Evolutionary conservation across 78 protist genomes (phyloP).

Genomic region (Planoprotostelium fungivorum): DNA sequence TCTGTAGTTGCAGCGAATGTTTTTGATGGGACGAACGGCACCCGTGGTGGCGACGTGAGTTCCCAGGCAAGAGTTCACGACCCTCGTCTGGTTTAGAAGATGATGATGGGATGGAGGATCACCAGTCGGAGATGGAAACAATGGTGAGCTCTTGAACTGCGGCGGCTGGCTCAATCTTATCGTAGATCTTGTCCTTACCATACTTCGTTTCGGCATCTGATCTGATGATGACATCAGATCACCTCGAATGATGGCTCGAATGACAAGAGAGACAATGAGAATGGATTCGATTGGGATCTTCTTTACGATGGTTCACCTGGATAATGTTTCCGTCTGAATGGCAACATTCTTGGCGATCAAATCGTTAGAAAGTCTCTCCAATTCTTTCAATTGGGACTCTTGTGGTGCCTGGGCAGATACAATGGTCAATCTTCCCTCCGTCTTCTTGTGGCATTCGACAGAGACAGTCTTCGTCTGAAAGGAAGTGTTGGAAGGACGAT

Average conservation of each 20-base stretch:
- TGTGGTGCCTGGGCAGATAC: not conserved
- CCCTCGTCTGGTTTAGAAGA: not conserved
- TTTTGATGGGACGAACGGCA: not conserved
- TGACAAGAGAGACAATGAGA: no score
- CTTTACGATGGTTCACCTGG: no score
- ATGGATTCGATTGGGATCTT: no score
- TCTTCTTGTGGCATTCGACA: not conserved
- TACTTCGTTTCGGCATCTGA: not conserved
- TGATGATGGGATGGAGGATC: not conserved
- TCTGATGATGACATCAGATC: no score
- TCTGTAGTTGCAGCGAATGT: not conserved
- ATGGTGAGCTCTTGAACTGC: not conserved
- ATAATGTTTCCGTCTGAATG: not conserved
- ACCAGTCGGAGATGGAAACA: not conserved
- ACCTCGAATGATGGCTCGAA: no score
- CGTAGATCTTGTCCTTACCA: not conserved
- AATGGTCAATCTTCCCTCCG: not conserved
- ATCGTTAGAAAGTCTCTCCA: not conserved
- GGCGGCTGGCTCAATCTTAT: not conserved
- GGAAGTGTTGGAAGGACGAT: no score
- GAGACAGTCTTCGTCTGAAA: not conserved
- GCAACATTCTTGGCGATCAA: not conserved
- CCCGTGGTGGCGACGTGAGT: not conserved
- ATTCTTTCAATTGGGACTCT: not conserved
- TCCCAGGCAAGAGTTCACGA: not conserved